Conservation (phyloP, 2,329 filamentous ascomycete genomes). For the Aspergillus brunneoviolaceus region DNA sequence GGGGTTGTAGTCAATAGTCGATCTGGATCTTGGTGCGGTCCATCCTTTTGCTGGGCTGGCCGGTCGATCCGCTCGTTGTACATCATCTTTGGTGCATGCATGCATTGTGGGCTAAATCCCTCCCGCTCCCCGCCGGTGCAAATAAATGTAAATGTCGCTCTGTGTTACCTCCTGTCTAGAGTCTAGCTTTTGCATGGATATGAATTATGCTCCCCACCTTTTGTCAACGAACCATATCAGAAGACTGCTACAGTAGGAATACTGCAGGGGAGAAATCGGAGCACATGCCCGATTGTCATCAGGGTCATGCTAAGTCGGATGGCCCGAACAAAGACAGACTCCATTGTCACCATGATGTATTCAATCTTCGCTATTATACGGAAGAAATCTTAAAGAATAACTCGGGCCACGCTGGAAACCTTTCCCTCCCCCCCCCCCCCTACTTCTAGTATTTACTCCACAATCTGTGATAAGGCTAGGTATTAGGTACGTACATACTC, state of each 20-base stretch:
- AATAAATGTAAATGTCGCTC: background rate
- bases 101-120: conserved; percentile 2
- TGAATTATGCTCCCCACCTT: background rate
- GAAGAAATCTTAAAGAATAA: too few species aligned
- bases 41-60: conserved; percentile 1
- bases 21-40: conserved; percentile 7
- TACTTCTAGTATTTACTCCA: background rate
- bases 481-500: background rate
- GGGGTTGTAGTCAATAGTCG: background rate
- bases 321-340: background rate
- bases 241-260: background rate
- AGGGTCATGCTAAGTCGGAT: background rate
- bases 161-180: background rate
- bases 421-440: too few species aligned
- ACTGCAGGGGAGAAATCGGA: background rate
- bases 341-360: too few species aligned
- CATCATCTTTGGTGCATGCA: conserved; percentile 7
- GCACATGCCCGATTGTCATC: background rate
- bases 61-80: conserved; percentile 2
- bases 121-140: background rate
- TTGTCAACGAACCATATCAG: background rate
- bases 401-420: too few species aligned
- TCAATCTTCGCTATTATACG: too few species aligned
- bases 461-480: background rate
- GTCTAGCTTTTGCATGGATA: background rate